Evolutionary conservation across 352 stramenopile genomes (phyloP).

Genomic region (Phytophthora brassicae): DNA sequence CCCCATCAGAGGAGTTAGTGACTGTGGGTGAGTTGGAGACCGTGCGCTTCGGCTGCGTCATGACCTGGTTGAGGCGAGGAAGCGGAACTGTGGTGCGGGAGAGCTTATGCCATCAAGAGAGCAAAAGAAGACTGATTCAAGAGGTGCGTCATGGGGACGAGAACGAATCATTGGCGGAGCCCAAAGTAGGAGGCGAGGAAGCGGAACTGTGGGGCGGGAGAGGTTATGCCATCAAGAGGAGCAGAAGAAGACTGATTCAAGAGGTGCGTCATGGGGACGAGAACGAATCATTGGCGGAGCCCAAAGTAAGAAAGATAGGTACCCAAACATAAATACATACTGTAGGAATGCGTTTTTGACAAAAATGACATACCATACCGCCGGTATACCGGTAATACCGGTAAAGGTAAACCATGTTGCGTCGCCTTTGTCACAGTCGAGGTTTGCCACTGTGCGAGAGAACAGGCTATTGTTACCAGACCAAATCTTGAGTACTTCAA

Average conservation of each 20-base stretch:
- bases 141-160: neutral
- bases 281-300: slow-evolving; percentile 8
- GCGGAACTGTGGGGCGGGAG: too few relatives aligned
- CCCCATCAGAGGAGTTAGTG: slow-evolving; percentile 25
- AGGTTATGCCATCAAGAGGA: slow-evolving; percentile 8
- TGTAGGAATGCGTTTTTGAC: too few relatives aligned
- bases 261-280: neutral
- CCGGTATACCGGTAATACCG: too few relatives aligned
- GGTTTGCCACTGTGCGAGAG: neutral
- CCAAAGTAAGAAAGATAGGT: too few relatives aligned
- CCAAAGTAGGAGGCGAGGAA: too few relatives aligned
- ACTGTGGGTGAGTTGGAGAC: slow-evolving; percentile 23
- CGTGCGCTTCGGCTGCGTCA: slow-evolving; percentile 21
- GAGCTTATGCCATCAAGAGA: slow-evolving; percentile 8
- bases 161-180: slow-evolving; percentile 8
- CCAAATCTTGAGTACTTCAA: neutral
- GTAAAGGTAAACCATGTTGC: too few relatives aligned
- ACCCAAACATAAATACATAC: too few relatives aligned
- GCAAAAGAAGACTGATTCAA: neutral
- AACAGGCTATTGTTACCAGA: neutral
- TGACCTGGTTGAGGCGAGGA: too few relatives aligned
- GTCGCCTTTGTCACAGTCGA: neutral
- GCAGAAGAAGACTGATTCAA: neutral
- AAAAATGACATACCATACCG: too few relatives aligned
- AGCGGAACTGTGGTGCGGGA: too few relatives aligned